Percentiles rank a stretch among this genome's conserved stretches.
These are phyloP conservation scores for Tuber melanosporum DNA, from an alignment of 495 filamentous ascomycete species.

Conservation along the genomic window DNA sequence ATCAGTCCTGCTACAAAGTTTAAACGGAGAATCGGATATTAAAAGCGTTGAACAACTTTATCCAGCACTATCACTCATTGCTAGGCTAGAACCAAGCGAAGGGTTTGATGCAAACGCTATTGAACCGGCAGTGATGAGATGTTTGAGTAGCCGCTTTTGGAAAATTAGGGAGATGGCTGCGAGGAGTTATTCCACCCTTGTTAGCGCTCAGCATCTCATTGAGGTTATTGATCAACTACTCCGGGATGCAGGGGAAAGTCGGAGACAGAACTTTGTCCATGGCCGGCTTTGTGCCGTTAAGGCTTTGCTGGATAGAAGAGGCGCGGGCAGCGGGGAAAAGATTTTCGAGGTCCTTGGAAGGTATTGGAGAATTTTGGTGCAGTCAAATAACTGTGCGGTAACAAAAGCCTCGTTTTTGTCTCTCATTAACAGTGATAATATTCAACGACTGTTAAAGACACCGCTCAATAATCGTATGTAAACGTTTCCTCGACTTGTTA, in stretches of 20 bases:
- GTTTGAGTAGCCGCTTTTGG: constrained; percentile 73
- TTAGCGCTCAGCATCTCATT: constrained; percentile 51
- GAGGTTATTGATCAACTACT: constrained; percentile 50
- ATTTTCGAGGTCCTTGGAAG: constrained; percentile 10
- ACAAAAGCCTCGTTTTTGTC: constrained; percentile 42
- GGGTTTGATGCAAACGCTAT: constrained; percentile 46
- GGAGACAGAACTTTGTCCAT: constrained; percentile 59
- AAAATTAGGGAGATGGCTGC: constrained; percentile 86
- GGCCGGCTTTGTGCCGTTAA: constrained; percentile 57
- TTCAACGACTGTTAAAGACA: constrained; percentile 9
- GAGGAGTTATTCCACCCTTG: constrained; percentile 63
- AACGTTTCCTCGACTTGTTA: not conserved
- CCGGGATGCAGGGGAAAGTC: constrained; percentile 35
- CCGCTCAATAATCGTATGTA: constrained; percentile 21
- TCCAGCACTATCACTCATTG: constrained; percentile 78
- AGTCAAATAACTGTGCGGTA: constrained; percentile 35
- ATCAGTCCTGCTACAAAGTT: constrained; percentile 58
- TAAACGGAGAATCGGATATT: constrained; percentile 41
- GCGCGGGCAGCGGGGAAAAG: constrained; percentile 7
- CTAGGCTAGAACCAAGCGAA: constrained; percentile 53
- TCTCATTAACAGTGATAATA: constrained; percentile 17
- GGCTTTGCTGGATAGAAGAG: constrained; percentile 50
- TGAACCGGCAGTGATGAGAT: constrained; percentile 47
- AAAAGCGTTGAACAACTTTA: constrained; percentile 68
- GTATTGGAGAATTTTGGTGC: constrained; percentile 16